Evolutionary conservation across 129 eudicot species (phyloP).

Genomic region (Cynara cardunculus): DNA sequence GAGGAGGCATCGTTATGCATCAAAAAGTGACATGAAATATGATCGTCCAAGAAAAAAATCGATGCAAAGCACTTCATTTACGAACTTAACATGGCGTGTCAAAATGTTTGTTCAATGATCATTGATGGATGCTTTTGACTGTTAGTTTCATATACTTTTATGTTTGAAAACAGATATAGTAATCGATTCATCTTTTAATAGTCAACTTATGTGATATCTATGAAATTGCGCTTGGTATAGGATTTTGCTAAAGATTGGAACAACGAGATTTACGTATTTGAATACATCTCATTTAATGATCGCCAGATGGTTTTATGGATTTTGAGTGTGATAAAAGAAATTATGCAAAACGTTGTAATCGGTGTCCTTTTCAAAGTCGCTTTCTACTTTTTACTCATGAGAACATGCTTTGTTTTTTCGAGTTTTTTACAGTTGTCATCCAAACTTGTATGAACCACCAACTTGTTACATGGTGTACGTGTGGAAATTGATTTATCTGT

Average conservation of each 20-base stretch:
- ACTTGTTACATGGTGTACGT: background rate
- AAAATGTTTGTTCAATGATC: background rate
- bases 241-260: background rate
- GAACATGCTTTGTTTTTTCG: background rate
- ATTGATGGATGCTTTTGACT: background rate
- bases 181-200: background rate
- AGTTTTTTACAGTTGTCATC: conserved; percentile 11
- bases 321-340: background rate
- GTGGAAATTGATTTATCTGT: background rate
- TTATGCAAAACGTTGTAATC: background rate
- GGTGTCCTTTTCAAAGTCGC: conserved; percentile 2
- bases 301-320: background rate
- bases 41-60: background rate
- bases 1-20: background rate
- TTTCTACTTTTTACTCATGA: conserved; percentile 3
- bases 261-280: background rate
- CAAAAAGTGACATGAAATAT: background rate
- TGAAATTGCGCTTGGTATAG: background rate
- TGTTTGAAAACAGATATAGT: background rate
- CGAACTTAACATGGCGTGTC: background rate
- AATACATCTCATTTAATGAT: background rate
- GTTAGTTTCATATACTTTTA: background rate
- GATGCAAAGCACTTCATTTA: background rate
- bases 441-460: background rate
- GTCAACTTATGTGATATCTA: background rate